Evolutionary conservation across 2,329 filamentous ascomycete species (phyloP).

Genomic region (Alternaria sp.): DNA sequence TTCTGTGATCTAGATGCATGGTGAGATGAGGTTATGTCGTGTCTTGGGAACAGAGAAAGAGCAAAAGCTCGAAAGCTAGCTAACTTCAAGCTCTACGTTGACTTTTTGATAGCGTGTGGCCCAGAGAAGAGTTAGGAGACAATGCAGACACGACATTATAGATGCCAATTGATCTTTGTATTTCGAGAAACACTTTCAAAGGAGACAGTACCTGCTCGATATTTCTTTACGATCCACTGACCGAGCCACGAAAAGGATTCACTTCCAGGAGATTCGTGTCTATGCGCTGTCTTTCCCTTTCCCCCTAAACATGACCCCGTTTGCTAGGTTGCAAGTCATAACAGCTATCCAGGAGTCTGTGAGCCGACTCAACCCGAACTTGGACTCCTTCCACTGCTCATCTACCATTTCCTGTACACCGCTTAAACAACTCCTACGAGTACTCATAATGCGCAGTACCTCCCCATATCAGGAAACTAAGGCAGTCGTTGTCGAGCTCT

Average conservation of each 20-base stretch:
- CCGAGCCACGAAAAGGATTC: not conserved
- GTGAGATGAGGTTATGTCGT: not conserved
- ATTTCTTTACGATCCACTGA: not conserved
- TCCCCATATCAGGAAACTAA: not conserved
- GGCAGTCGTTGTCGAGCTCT: not conserved
- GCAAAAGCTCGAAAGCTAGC: not conserved
- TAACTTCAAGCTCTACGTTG: not conserved
- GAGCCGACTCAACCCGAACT: not conserved
- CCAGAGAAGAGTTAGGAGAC: not conserved
- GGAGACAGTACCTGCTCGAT: not conserved
- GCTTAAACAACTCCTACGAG: not conserved
- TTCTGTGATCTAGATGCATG: not conserved
- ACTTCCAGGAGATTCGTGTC: not conserved
- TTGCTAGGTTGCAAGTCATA: not conserved
- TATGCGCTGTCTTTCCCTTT: not conserved
- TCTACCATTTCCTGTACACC: not conserved
- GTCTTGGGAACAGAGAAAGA: not conserved
- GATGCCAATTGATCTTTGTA: not conserved
- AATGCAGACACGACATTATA: not conserved
- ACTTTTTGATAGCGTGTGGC: rapidly evolving
- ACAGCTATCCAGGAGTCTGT: rapidly evolving
- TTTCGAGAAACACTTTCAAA: not conserved
- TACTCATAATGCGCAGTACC: not conserved
- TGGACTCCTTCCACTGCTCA: not conserved
- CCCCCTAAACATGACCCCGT: not conserved